A percentile compares a stretch with the other conserved stretches of the same genome.
Evolutionary conservation across 1,139 yeast genomes (phyloP).

Genomic region (Geotrichum europaeum): DNA sequence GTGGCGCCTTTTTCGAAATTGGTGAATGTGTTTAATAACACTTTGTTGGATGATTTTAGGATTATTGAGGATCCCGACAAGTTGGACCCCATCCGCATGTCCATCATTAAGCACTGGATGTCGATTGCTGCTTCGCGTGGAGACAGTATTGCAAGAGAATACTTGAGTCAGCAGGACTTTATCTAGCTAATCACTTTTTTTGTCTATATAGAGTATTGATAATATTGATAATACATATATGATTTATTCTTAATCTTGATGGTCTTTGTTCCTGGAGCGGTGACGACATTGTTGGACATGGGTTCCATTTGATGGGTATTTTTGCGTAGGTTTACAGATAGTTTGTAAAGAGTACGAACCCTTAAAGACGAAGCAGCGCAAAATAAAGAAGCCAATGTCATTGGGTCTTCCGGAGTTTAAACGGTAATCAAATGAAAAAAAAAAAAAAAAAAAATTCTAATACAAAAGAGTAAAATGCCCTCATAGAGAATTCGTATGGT

Average conservation of each 20-base stretch:
- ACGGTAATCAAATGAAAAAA: background rate
- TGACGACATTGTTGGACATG: background rate
- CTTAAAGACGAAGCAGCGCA: background rate
- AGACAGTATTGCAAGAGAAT: slow-evolving; percentile 31
- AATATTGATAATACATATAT: background rate
- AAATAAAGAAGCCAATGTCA: background rate
- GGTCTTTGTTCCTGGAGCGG: background rate
- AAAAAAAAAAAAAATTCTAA: background rate
- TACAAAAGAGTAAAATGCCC: too few species aligned
- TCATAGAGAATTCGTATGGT: too few species aligned
- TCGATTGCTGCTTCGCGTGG: slow-evolving; percentile 29
- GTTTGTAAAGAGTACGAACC: background rate
- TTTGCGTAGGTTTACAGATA: too few species aligned
- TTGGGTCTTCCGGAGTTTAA: background rate
- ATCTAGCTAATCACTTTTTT: background rate
- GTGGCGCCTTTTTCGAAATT: slow-evolving; percentile 28
- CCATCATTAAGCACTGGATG: slow-evolving; percentile 33
- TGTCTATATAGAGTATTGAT: background rate
- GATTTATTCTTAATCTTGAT: too few species aligned
- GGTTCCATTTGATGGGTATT: background rate
- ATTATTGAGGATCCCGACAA: slow-evolving; percentile 19
- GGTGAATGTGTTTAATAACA: slow-evolving; percentile 24
- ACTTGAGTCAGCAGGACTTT: slow-evolving; percentile 18
- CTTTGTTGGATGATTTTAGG: slow-evolving; percentile 18
- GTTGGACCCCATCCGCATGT: slow-evolving; percentile 32